Conservation (phyloP, 257 asterid genomes). For the Ocimum tenuiflorum region DNA sequence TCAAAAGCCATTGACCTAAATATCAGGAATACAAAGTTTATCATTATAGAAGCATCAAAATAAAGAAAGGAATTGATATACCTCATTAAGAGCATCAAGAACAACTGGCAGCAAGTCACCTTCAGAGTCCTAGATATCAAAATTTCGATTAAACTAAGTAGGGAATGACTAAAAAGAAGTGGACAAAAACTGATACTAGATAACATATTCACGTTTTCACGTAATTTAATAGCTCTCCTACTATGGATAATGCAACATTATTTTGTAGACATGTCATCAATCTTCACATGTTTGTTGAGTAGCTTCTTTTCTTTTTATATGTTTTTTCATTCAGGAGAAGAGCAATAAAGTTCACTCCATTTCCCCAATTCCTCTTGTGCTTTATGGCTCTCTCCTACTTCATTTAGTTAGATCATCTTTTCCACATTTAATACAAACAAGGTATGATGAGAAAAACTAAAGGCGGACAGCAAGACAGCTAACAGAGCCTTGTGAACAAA, state of each 20-base stretch:
- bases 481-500: background rate
- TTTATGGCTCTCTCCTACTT: background rate
- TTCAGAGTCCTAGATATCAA: constrained; percentile 66
- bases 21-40: background rate
- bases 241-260: background rate
- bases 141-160: constrained; percentile 17
- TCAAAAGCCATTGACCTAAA: constrained; percentile 1
- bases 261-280: background rate
- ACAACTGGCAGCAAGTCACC: constrained; percentile 90
- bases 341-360: background rate
- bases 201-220: background rate
- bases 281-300: background rate
- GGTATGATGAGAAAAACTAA: background rate
- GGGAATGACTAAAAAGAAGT: background rate
- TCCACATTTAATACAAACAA: background rate
- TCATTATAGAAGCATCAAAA: background rate
- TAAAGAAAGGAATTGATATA: constrained; percentile 18
- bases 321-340: background rate
- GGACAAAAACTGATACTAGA: too few relatives aligned
- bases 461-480: background rate
- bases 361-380: background rate
- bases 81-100: constrained; percentile 97
- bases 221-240: background rate
- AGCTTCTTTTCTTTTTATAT: background rate
- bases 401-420: constrained; percentile 7